A percentile compares a stretch with the other conserved stretches of the same genome.
These are phyloP conservation scores for Metschnikowia picachoensis DNA, from an alignment of 805 yeast species.

Conservation along the genomic window DNA sequence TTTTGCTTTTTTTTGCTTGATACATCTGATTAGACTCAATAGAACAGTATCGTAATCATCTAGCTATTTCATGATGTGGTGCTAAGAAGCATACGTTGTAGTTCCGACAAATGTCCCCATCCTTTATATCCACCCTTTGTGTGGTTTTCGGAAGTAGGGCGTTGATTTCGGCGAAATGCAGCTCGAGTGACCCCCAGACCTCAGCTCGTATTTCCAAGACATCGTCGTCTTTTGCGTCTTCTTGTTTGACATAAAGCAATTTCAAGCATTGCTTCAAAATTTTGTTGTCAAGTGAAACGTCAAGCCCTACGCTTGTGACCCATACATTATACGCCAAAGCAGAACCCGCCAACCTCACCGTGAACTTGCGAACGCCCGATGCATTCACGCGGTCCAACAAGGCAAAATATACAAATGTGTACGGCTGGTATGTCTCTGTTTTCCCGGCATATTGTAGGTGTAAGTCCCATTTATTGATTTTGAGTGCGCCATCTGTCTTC, in stretches of 20 bases:
- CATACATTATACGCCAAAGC: conserved; percentile 24
- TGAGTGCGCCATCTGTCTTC: conserved; percentile 22
- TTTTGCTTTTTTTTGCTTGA: neutral
- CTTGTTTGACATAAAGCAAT: conserved; percentile 21
- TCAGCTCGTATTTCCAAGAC: conserved; percentile 11
- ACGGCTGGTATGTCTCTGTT: conserved; percentile 19
- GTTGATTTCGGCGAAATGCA: conserved; percentile 7
- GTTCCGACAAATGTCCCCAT: conserved; percentile 8
- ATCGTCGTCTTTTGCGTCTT: conserved; percentile 10
- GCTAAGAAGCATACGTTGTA: conserved; percentile 27
- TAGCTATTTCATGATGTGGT: neutral
- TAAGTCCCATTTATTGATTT: conserved; percentile 57
- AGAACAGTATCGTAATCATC: too few species aligned
- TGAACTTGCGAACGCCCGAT: conserved; percentile 34
- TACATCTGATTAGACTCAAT: too few species aligned
- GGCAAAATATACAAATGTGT: conserved; percentile 20
- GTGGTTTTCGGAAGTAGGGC: conserved; percentile 7
- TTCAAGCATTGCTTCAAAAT: conserved; percentile 26
- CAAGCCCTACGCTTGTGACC: conserved; percentile 36
- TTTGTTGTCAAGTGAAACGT: conserved; percentile 21
- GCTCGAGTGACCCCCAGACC: conserved; percentile 10
- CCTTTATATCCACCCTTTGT: conserved; percentile 7
- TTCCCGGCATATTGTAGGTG: conserved; percentile 20
- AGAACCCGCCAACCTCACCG: conserved; percentile 13
- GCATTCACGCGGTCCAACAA: conserved; percentile 38